Evolutionary conservation across 257 asterid species (phyloP), one percentile per base, ranked within the genome.

Genomic region (Handroanthus guayacan): DNA sequence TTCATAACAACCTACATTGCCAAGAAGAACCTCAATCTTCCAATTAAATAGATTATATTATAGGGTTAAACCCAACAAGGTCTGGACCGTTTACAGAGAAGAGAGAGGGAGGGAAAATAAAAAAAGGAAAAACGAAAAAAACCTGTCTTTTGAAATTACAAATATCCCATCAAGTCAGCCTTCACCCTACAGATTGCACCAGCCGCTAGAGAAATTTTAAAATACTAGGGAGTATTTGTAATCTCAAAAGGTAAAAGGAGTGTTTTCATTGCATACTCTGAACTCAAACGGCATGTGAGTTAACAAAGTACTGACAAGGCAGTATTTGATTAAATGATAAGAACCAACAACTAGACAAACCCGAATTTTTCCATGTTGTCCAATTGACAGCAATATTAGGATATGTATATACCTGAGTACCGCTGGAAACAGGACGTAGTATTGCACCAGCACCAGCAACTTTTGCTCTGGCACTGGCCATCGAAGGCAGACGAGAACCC

Each of bases 391-490:
- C n/a, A 48, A 67, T 36, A 34, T 9, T 54, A 62, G 44, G 44
- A 51, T 45, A 54, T 61, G 12, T 36, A 56, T 11, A 12, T 71
- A 95, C 99, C 97, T 95, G 98, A 13, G 99, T 95, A 60, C 97
- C 86, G 61, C 80, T 90, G 71, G 99, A 93, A 70, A 95, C 97
- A 3, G 98, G 99, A 17, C 97, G 95, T 62, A 95, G 86, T 7
- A 95, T 90, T 57, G 98, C 98, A 82, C 99, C 97, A 67, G 99
- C 99, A 57, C 99, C 98, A 17, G 92, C 99, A 52, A 95, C 99
- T 82, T 84, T 95, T 75, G 97, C 99, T 82, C 80, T 93, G 39
- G 99, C 98, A 67, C 80, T 89, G 73, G 97, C 98, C 77, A 95
- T 95, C 54, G 99, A 87, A 77, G 99, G 99, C 79, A 95, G 98